These are phyloP conservation scores for Lunularia cruciata DNA, from an alignment of 225 moss, liverwort and hornwort species.

Conservation along the genomic window DNA sequence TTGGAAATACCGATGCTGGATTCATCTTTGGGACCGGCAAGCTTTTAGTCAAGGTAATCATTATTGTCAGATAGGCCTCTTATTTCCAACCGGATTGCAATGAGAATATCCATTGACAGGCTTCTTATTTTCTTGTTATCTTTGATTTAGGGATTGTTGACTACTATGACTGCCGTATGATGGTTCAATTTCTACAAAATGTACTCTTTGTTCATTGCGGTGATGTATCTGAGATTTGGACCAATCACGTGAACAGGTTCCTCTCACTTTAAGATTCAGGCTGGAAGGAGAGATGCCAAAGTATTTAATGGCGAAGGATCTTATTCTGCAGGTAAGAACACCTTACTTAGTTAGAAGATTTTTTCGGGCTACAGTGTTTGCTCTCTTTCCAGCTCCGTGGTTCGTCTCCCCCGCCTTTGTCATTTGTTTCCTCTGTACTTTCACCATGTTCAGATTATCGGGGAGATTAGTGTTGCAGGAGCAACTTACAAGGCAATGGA, in stretches of 20 bases:
- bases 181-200: too few relatives aligned
- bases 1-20: slow-evolving; percentile 96
- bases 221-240: background rate
- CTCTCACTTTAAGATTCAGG: slow-evolving; percentile 82
- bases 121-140: too few relatives aligned
- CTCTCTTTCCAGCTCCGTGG: background rate
- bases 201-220: background rate
- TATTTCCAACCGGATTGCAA: too few relatives aligned
- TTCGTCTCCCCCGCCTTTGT: background rate
- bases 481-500: slow-evolving; percentile 98
- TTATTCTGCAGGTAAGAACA: slow-evolving; percentile 85
- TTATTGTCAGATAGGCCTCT: too few relatives aligned
- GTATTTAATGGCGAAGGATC: slow-evolving; percentile 84
- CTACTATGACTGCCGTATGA: too few relatives aligned
- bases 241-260: slow-evolving; percentile 52
- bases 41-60: slow-evolving; percentile 79
- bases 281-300: slow-evolving; percentile 91
- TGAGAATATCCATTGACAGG: too few relatives aligned
- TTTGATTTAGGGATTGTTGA: too few relatives aligned
- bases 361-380: background rate
- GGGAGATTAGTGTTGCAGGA: slow-evolving; percentile 94
- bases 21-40: slow-evolving; percentile 98
- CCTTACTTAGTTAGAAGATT: background rate
- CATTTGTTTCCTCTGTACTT: background rate
- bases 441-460: slow-evolving; percentile 65